These are phyloP conservation scores for Cordyceps javanica DNA, from an alignment of 2,329 filamentous ascomycete species.

Conservation along the genomic window DNA sequence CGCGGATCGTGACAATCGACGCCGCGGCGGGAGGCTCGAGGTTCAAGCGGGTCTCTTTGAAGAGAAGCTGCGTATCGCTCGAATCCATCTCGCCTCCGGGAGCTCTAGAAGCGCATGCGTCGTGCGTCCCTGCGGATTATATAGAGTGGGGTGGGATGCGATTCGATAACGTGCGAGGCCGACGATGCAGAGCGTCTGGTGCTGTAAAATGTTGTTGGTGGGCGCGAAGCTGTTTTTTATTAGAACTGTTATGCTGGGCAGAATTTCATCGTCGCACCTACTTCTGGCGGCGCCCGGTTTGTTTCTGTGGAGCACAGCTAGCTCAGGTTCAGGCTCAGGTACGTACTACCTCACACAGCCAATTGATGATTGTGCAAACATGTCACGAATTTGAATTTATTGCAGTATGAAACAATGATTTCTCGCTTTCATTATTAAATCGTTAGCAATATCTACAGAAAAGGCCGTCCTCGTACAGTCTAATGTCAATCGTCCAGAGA, in stretches of 20 bases:
- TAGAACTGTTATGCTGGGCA: slow-evolving; percentile 5
- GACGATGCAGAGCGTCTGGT: slow-evolving; percentile 14
- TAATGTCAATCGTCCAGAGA: not conserved
- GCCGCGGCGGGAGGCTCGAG: slow-evolving; percentile 66
- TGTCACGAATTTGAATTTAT: not conserved
- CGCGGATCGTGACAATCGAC: slow-evolving; percentile 64
- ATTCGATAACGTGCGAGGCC: slow-evolving; percentile 12
- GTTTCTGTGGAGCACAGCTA: slow-evolving; percentile 4
- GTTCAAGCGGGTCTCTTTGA: slow-evolving; percentile 82
- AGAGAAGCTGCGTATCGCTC: slow-evolving; percentile 59
- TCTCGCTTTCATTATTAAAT: not conserved
- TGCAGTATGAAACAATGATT: not conserved
- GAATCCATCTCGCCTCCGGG: slow-evolving; percentile 60
- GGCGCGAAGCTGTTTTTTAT: not conserved
- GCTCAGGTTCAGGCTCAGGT: not conserved
- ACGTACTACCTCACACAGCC: not conserved
- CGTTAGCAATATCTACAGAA: not conserved
- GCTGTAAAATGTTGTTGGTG: not conserved
- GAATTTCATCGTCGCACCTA: slow-evolving; percentile 5
- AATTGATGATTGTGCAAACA: not conserved
- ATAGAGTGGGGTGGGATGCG: not conserved
- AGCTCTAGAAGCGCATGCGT: slow-evolving; percentile 5
- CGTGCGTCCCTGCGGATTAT: not conserved
- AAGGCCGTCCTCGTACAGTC: not conserved
- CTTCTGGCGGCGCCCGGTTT: not conserved